Conservation (phyloP, 129 eudicot genomes). For the Artemisia argyi region DNA sequence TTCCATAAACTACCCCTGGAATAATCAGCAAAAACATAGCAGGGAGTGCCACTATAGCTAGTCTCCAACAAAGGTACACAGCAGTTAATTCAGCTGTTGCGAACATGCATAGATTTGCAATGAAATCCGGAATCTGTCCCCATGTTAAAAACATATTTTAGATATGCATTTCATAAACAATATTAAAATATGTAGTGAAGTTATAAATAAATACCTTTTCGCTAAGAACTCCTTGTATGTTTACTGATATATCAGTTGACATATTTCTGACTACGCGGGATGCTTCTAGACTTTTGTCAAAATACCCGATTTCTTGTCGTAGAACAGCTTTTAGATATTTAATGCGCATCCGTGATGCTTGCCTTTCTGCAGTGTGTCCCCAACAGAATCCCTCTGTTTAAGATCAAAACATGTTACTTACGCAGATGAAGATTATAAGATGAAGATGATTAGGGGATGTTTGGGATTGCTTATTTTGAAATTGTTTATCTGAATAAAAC, state of each 20-base stretch:
- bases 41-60: conserved; percentile 36
- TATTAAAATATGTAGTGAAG: not conserved
- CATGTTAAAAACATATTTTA: not conserved
- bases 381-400: conserved; percentile 39
- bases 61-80: conserved; percentile 37
- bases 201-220: conserved; percentile 36
- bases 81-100: conserved; percentile 25
- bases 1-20: conserved; percentile 31
- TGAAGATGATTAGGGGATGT: not conserved
- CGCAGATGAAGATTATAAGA: conserved; percentile 1
- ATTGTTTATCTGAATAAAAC: too few relatives aligned
- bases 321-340: conserved; percentile 39
- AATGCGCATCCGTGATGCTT: conserved; percentile 35
- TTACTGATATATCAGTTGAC: conserved; percentile 33
- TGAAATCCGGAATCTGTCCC: conserved; percentile 36
- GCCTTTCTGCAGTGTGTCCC: conserved; percentile 43
- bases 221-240: conserved; percentile 38
- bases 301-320: conserved; percentile 41
- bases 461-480: too few relatives aligned
- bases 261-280: conserved; percentile 36
- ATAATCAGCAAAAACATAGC: conserved; percentile 31
- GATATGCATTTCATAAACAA: not conserved
- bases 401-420: conserved; percentile 4
- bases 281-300: conserved; percentile 33
- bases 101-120: conserved; percentile 31